A percentile compares a stretch with the other conserved stretches of the same genome.
phyloP scores from a whole-genome alignment of 2,329 filamentous ascomycete genomes.

The Aspergillus terreus region DNA sequence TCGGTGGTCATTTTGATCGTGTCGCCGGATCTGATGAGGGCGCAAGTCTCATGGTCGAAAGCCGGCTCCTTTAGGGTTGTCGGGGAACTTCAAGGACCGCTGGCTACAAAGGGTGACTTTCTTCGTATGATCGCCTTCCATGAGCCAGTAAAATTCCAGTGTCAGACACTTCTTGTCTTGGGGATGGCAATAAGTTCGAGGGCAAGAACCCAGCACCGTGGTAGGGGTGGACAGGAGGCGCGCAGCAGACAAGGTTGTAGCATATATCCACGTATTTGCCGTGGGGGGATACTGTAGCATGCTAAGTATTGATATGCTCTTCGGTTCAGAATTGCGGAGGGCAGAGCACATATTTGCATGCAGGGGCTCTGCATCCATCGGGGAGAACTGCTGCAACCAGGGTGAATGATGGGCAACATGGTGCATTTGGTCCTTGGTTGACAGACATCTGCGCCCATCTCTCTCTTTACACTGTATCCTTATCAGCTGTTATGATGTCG shows the following conservation, averaged over 20 bases:
- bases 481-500: too few species aligned
- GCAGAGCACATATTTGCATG: background rate
- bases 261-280: background rate
- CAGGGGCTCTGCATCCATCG: background rate
- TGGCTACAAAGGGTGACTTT: too few species aligned
- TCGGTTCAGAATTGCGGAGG: background rate
- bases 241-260: background rate
- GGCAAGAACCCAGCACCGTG: background rate
- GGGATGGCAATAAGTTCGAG: background rate
- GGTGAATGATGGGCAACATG: background rate
- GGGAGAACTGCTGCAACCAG: background rate
- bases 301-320: background rate
- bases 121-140: too few species aligned
- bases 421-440: background rate
- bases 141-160: too few species aligned
- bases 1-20: too few species aligned
- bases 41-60: too few species aligned
- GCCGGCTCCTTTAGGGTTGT: too few species aligned
- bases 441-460: background rate
- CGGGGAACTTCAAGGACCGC: too few species aligned
- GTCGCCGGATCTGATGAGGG: too few species aligned
- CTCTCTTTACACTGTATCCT: background rate
- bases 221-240: background rate
- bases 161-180: too few species aligned
- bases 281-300: background rate